Conservation (phyloP, 169 alveolate genomes). For the Cryptosporidium baileyi region DNA sequence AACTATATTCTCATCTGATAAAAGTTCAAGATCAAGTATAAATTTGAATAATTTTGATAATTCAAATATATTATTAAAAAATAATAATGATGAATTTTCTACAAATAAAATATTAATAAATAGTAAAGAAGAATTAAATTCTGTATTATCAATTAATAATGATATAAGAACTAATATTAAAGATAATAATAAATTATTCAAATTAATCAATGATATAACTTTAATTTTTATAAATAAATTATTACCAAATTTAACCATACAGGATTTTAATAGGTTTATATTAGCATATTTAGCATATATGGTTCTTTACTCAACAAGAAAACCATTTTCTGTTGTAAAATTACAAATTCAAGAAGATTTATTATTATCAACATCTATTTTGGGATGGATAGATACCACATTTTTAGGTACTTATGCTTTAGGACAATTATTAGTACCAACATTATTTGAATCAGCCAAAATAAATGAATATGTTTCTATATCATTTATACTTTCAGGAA, state of each 20-base stretch:
- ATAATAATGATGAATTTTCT: no score
- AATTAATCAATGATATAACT: background rate
- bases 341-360: slow-evolving; percentile 57
- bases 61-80: no score
- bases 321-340: slow-evolving; percentile 77
- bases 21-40: no score
- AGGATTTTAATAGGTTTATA: slow-evolving; percentile 31
- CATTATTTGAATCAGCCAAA: slow-evolving; percentile 44
- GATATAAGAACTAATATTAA: background rate
- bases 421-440: slow-evolving; percentile 74
- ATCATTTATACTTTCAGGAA: slow-evolving; percentile 66
- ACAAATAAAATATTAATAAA: no score
- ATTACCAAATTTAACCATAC: slow-evolving; percentile 21
- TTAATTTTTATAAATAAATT: background rate
- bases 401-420: slow-evolving; percentile 74
- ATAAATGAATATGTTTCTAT: background rate
- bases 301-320: slow-evolving; percentile 71
- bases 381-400: slow-evolving; percentile 77
- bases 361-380: slow-evolving; percentile 51
- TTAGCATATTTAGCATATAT: slow-evolving; percentile 72
- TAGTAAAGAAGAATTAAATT: no score
- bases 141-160: no score
- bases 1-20: no score
- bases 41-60: no score
- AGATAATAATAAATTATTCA: background rate